phyloP scores from a whole-genome alignment of 129 eudicot species.

The Flaveria robusta region DNA sequence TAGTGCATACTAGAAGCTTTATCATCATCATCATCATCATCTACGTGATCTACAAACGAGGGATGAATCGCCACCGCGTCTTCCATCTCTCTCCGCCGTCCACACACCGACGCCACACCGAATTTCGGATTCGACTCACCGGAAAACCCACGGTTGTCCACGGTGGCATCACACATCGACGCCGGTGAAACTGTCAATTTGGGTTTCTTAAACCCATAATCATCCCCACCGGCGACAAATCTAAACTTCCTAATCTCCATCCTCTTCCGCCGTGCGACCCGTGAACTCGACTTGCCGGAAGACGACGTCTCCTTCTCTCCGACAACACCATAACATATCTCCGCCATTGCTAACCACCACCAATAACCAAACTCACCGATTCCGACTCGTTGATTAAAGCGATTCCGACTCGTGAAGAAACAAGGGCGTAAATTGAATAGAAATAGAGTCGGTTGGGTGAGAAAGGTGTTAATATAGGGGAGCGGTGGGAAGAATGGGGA shows the following conservation, averaged over 20 bases:
- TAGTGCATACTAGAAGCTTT: slow-evolving; percentile 21
- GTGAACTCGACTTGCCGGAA: slow-evolving; percentile 23
- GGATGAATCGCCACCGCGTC: slow-evolving; percentile 54
- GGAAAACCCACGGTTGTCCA: not conserved
- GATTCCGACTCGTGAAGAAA: not conserved
- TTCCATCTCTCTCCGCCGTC: slow-evolving; percentile 61
- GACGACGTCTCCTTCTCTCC: slow-evolving; percentile 17
- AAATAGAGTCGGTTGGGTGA: not conserved
- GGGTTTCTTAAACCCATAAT: slow-evolving; percentile 26
- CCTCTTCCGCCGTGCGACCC: slow-evolving; percentile 37
- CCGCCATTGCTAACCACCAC: slow-evolving; percentile 49
- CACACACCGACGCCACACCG: slow-evolving; percentile 52
- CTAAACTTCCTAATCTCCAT: slow-evolving; percentile 37
- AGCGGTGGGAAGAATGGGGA: not conserved
- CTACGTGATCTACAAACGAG: not conserved
- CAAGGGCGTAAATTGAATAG: not conserved
- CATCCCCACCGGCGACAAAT: slow-evolving; percentile 17
- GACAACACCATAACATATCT: slow-evolving; percentile 24
- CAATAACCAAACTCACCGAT: not conserved
- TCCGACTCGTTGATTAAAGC: not conserved
- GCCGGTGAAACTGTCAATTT: slow-evolving; percentile 18
- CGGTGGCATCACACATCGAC: not conserved
- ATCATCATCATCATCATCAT: slow-evolving; percentile 1
- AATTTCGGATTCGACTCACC: slow-evolving; percentile 32
- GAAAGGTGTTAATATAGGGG: slow-evolving; percentile 1